Evolutionary conservation across 2,329 filamentous ascomycete genomes (phyloP), one percentile per base, ranked within the genome.

Genomic region (Colletotrichum filicis): DNA sequence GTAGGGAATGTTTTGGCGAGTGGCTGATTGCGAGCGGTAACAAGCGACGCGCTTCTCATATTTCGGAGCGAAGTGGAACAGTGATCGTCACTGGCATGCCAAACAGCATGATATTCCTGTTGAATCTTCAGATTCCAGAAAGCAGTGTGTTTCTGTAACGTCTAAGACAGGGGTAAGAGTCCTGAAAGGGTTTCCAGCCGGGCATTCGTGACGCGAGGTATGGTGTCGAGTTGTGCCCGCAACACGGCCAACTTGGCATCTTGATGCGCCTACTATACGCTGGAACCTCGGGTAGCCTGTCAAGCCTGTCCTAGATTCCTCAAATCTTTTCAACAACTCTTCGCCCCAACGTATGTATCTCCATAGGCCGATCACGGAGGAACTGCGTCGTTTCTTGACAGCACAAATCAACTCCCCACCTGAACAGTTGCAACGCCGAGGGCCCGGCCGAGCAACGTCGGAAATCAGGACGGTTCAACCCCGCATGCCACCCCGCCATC

Each of bases 281-380:
- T n/a, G 42, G 42, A 49, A 19, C 19, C 6, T n/a, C 42, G 19
- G 19, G 6, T 49, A 49, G 3, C 42, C 6, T n/a, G 7, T 9
- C 3, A 8, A 49, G 3, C 42, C 6, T n/a, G 7, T 9, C 3
- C 19, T n/a, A 8, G 2, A 49, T 8, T n/a, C 8, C 19, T n/a
- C 42, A 8, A n/a, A n/a, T n/a, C 3, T n/a, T n/a, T 8, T 4
- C n/a, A 49, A 49, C 37, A 1, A 8, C 42, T n/a, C 42, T n/a
- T 8, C 16, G 42, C 42, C 42, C 9, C 1, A 3, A n/a, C 42
- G 7, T 9, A 19, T n/a, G 42, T n/a, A n/a, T 49, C 42, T 49
- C n/a, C 19, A n/a, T 19, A 49, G 42, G 49, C 70, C 70, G 70
- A 73, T 73, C 55, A 49, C 70, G 70, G 70, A 73, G 70, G 42